Evolutionary conservation across 768 basidiomycete species (phyloP).

Genomic region (Polyporus arcularius): DNA sequence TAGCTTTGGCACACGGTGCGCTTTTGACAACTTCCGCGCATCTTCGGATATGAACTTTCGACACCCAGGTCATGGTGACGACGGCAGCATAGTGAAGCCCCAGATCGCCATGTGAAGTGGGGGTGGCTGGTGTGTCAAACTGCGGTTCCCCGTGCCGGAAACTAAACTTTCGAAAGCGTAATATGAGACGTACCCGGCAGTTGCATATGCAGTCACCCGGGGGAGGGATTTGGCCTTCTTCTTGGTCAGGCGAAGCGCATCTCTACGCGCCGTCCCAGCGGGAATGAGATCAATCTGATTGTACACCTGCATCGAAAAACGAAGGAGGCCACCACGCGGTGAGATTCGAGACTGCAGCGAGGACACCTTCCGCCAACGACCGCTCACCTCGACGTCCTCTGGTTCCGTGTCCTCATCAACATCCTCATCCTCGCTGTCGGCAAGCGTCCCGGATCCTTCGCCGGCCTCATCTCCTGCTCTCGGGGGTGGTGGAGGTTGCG

Average conservation of each 20-base stretch:
- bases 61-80: background rate
- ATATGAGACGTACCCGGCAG: conserved; percentile 64
- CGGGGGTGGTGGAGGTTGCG: conserved; percentile 19
- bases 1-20: no score
- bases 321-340: background rate
- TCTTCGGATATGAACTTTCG: background rate
- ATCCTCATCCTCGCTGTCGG: conserved; percentile 69
- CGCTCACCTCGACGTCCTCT: conserved; percentile 59
- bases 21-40: no score
- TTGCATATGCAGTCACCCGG: conserved; percentile 95
- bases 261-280: conserved; percentile 89
- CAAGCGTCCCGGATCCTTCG: conserved; percentile 31
- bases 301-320: conserved; percentile 61
- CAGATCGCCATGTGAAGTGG: no score
- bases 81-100: no score
- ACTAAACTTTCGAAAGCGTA: no score
- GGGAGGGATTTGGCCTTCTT: conserved; percentile 92
- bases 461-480: conserved; percentile 21
- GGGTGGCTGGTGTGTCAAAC: no score
- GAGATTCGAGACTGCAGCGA: conserved; percentile 1
- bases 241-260: conserved; percentile 88
- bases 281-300: conserved; percentile 93
- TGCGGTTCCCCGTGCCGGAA: no score
- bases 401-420: conserved; percentile 65
- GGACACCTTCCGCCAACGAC: background rate